Evolutionary conservation across 2,329 filamentous ascomycete genomes (phyloP), one percentile per base, ranked within the genome.

Genomic region (Aspergillus candidus): DNA sequence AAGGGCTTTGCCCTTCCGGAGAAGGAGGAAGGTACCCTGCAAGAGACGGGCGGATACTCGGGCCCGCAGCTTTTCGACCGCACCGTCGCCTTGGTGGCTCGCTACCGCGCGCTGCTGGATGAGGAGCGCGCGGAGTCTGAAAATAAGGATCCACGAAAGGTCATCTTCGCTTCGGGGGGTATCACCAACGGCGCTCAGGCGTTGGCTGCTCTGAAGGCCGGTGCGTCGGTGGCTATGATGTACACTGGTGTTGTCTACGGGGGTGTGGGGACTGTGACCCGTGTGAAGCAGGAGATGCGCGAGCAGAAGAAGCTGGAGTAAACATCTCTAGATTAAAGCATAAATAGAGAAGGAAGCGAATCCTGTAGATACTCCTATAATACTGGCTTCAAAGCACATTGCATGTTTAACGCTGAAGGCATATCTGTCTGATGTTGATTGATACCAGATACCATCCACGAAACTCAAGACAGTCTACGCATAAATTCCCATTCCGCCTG

Each of bases 101-200:
- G 82, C 53, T 98, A 97, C 68, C 79, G 89, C 44, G 74, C 75
- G 55, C 72, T 83, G 60, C 72, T 91, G 29, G 83, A 86, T 50
- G 67, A 70, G 45, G 68, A 69, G 41, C 67, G 73, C 29, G 30
- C 52, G 12, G 51, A 51, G 29, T 40, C 51, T 3, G 48, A 47
- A 6, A 33, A 46, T 32, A 44, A 41, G 18, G 42, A 44, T 33
- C 45, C 56, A n/a, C 60, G 57, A 36, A 95, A 95, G 69, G 83
- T 89, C 41, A 85, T 98, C 48, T 97, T 97, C 62, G 91, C 91
- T 0, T 93, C 88, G 0, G 93, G 93, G 1, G 93, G 93, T 13
- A 91, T 98, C 60, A 93, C 86, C 1, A 91, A 84, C 52, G 93
- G 93, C 4, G 77, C 84, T 51, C 84, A 97, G 69, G 94, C 88